phyloP scores from a whole-genome alignment of 1,284 basidiomycete genomes.

The Wolfiporia cocos region DNA sequence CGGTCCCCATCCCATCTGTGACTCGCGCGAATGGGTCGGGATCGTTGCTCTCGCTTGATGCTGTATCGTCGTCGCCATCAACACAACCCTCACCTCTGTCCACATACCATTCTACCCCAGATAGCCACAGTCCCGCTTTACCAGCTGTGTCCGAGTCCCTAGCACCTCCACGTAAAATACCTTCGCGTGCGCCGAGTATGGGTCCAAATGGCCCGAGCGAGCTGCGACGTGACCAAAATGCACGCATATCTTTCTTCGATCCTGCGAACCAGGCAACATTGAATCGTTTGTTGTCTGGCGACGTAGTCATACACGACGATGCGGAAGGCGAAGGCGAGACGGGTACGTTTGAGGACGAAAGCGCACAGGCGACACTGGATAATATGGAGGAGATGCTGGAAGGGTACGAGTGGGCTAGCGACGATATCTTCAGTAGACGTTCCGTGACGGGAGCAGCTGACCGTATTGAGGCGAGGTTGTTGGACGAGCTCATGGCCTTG shows the following conservation, averaged over 20 bases:
- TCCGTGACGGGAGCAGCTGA: constrained; percentile 73
- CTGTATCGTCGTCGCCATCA: constrained; percentile 20
- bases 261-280: constrained; percentile 65
- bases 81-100: constrained; percentile 22
- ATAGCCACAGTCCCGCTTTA: constrained; percentile 14
- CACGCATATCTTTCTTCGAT: constrained; percentile 76
- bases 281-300: constrained; percentile 66
- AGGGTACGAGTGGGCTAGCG: constrained; percentile 92
- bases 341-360: constrained; percentile 55
- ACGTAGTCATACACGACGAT: constrained; percentile 25
- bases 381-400: constrained; percentile 99
- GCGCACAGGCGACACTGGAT: constrained; percentile 73
- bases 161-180: constrained; percentile 11
- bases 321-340: constrained; percentile 34
- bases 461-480: constrained; percentile 78
- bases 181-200: constrained; percentile 16
- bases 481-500: constrained; percentile 85
- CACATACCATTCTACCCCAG: constrained; percentile 15
- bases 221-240: constrained; percentile 51
- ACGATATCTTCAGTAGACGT: constrained; percentile 58
- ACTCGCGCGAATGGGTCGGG: constrained; percentile 13
- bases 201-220: constrained; percentile 16
- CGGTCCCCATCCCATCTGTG: too few relatives aligned
- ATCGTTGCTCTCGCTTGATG: constrained; percentile 19
- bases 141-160: constrained; percentile 5